Conservation (phyloP, 257 asterid genomes). For the Striga asiatica region DNA sequence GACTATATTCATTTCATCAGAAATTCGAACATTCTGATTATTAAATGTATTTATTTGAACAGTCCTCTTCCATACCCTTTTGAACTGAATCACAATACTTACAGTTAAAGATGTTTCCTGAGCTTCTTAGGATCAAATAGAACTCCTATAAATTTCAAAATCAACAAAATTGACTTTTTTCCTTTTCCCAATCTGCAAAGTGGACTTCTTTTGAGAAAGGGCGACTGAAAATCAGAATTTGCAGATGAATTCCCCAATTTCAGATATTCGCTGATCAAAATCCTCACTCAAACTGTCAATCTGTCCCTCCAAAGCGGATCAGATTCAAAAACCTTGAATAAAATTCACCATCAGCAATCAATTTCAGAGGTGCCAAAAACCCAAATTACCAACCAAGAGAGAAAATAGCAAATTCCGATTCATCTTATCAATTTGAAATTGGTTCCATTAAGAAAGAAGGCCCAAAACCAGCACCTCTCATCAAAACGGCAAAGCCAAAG, state of each 20-base stretch:
- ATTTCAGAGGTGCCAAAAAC: conserved; percentile 20
- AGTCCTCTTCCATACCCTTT: conserved; percentile 35
- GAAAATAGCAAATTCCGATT: conserved; percentile 16
- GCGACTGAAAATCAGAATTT: background rate
- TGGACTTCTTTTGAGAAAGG: background rate
- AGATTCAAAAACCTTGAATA: conserved; percentile 26
- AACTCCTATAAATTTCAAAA: conserved; percentile 15
- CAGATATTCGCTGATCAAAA: conserved; percentile 20
- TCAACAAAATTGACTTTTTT: conserved; percentile 10
- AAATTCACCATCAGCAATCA: conserved; percentile 25
- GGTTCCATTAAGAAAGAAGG: conserved; percentile 2
- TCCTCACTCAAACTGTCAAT: conserved; percentile 23
- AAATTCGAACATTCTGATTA: conserved; percentile 3
- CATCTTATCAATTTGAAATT: conserved; percentile 22
- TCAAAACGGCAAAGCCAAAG: conserved; percentile 13
- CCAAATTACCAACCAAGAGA: conserved; percentile 21
- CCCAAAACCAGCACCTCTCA: conserved; percentile 14
- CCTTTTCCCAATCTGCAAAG: conserved; percentile 16
- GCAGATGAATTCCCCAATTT: conserved; percentile 13
- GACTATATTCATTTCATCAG: conserved; percentile 12
- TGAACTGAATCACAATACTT: conserved; percentile 20
- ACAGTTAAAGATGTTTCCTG: conserved; percentile 14
- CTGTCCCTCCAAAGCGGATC: conserved; percentile 24
- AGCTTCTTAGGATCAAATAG: conserved; percentile 24
- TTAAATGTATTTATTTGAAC: conserved; percentile 15